Evolutionary conservation across 1,139 yeast genomes (phyloP), one percentile per base, ranked within the genome.

Genomic region (Saccharomyces uvarum): DNA sequence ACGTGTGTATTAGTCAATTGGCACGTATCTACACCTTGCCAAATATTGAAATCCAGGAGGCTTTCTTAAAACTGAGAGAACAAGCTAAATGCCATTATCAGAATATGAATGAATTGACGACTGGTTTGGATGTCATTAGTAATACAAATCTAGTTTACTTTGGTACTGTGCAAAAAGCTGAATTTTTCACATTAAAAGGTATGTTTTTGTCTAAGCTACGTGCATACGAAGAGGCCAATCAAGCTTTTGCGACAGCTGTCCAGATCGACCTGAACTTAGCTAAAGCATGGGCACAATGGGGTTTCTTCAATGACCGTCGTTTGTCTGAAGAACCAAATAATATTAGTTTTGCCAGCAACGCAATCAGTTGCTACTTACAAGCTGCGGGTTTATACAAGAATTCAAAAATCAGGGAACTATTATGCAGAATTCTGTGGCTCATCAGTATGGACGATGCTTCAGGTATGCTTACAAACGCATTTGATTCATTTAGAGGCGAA

Each of bases 281-380:
- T 1, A 93, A 93, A 67, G 99, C 99, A 0, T 95, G 99, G 99
- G 98, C 98, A 1, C 98, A 95, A 70, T 95, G 99, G 99, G 99
- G 99, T 58, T 83, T 83, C 68, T 95, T 90, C 73, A 93, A 90
- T 68, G 99, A 95, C 63, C 82, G 86, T 50, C 77, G 97, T 51
- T 85, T 89, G 70, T 88, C 88, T 63, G 96, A 89, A 62, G 85
- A 84, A 61, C 93, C 95, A 1, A 81, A 77, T 52, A 96, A 89
- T 64, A 82, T 88, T 75, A 83, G 83, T 28, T 87, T 84, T 70
- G 99, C 98, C 13, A 86, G 90, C 60, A 90, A 91, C 69, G 98
- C 99, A 2, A 85, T 95, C 51, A 86, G 96, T 66, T 95, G 99
- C 70, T 95, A 91, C 70, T 77, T 95, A 62, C 99, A 93, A 70